phyloP scores from a whole-genome alignment of 2,329 filamentous ascomycete genomes.

The Coleophoma cylindrospora region DNA sequence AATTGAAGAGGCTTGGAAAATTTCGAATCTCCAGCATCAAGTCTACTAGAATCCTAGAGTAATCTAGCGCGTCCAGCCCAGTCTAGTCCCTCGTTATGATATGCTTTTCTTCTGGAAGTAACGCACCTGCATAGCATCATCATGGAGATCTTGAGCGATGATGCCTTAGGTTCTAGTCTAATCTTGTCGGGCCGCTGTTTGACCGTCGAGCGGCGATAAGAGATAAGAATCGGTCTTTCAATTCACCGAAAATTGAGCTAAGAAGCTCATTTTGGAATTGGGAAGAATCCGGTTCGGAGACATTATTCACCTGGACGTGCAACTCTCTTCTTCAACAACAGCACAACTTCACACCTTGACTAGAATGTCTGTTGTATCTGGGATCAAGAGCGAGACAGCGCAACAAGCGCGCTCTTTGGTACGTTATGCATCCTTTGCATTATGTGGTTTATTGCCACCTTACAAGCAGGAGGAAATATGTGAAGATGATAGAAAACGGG shows the following conservation, averaged over 20 bases:
- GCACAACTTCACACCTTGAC: no score
- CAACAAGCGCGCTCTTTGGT: constrained; percentile 27
- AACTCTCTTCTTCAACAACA: no score
- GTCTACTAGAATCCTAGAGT: no score
- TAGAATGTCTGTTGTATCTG: constrained; percentile 20
- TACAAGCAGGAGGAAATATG: not conserved
- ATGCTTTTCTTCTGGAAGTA: not conserved
- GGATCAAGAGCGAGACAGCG: constrained; percentile 20
- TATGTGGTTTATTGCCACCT: not conserved
- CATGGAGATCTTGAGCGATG: not conserved
- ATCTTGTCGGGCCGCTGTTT: not conserved
- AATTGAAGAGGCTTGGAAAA: no score
- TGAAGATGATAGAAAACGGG: not conserved
- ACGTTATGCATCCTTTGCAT: constrained; percentile 7
- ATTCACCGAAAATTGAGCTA: no score
- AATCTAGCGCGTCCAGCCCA: no score
- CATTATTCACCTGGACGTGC: no score
- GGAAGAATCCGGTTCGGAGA: no score
- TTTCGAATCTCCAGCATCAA: no score
- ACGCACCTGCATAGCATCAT: not conserved
- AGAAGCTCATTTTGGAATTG: not conserved
- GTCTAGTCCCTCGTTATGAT: no score
- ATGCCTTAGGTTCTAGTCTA: not conserved
- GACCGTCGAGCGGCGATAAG: not conserved
- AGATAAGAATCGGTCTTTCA: not conserved